Evolutionary conservation across 148 eudicot species (phyloP), one percentile per base, ranked within the genome.

Genomic region (Gaultheria prostrata): DNA sequence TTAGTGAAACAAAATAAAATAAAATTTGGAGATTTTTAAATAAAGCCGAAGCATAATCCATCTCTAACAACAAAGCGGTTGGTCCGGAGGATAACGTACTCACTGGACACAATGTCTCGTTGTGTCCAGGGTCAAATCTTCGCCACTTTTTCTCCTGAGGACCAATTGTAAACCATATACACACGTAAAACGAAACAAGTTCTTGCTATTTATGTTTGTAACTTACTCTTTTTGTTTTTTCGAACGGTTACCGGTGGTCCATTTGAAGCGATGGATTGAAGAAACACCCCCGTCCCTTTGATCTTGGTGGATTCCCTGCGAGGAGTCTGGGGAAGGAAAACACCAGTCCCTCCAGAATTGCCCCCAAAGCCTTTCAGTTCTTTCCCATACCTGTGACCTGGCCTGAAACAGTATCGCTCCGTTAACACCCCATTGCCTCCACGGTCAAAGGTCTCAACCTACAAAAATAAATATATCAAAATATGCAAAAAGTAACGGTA

Each of bases 261-360:
- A 70, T 69, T 73, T 84, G 53, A 21, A n/a, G 61, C 26, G 13
- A 11, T 50, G 30, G 53, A 18, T 32, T 79, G 85, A 77, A 65
- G 57, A 51, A 30, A 83, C 79, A 83, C 82, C 69, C 85, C 77
- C 3, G 85, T 83, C 50, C 77, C 82, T 77, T 54, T 84, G 69
- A 20, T 17, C 6, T 24, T 45, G 8, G 33, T 43, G 4, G 8
- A 8, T 51, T 69, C 48, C 35, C 2, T 18, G 35, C 4, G 46
- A 65, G 13, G 15, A 21, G 48, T 79, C 17, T 45, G 54, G 46
- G 82, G 82, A 84, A 84, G 76, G 30, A 84, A 84, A 48, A 84
- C 79, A 43, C 86, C 83, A 4, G 83, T 84, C 69, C 86, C 86
- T 26, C 51, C 20, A 24, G 57, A 70, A 74, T 45, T 83, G 20